A percentile compares a stretch with the other conserved stretches of the same genome.
Evolutionary conservation across 208 protist genomes (phyloP).

Genomic region (Acanthamoeba sp.): DNA sequence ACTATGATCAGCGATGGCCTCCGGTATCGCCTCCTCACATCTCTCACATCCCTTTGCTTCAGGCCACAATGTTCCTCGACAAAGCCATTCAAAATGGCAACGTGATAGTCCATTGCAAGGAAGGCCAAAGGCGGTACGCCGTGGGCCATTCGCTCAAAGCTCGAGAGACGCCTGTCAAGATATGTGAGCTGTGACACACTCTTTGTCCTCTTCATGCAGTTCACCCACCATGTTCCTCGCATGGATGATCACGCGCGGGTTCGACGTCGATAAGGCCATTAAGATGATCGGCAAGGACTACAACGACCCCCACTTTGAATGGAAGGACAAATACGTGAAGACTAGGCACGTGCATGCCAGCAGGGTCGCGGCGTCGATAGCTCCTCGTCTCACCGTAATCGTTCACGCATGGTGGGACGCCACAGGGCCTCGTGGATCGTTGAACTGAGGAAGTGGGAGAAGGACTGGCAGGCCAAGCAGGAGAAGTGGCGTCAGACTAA

Average conservation of each 20-base stretch:
- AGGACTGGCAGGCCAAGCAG: constrained; percentile 46
- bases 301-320: constrained; percentile 52
- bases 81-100: constrained; percentile 47
- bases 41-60: neutral
- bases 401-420: neutral
- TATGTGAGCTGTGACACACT: neutral
- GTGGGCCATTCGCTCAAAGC: no score
- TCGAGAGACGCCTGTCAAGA: no score
- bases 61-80: constrained; percentile 6
- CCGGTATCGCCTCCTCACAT: neutral
- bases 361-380: no score
- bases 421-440: constrained; percentile 53
- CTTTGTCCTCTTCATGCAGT: neutral
- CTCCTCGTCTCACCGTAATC: no score
- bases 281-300: constrained; percentile 57
- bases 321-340: constrained; percentile 59
- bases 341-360: neutral
- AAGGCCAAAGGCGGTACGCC: constrained; percentile 50
- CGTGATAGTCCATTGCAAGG: constrained; percentile 69
- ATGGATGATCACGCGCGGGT: constrained; percentile 53
- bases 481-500: neutral
- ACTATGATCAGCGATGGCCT: neutral
- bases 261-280: constrained; percentile 17
- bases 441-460: constrained; percentile 48
- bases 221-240: constrained; percentile 68